phyloP scores from a whole-genome alignment of 2,329 filamentous ascomycete species.

The Aspergillus pseudotamarii region DNA sequence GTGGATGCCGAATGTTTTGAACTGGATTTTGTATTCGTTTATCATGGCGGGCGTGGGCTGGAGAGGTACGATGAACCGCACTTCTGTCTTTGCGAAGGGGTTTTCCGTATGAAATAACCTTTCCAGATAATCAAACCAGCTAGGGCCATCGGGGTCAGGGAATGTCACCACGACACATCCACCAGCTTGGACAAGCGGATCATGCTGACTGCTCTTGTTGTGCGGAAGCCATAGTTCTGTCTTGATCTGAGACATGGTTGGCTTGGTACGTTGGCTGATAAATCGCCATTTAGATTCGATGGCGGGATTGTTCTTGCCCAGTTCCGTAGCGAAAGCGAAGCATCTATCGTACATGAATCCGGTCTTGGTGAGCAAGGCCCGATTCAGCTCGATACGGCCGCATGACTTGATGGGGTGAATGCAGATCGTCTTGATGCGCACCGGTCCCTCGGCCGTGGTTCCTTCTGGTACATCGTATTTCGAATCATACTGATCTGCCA shows the following conservation, averaged over 20 bases:
- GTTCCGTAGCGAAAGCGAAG: slow-evolving; percentile 23
- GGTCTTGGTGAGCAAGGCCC: slow-evolving; percentile 23
- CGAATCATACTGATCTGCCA: slow-evolving; percentile 4
- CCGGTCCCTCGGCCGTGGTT: background rate
- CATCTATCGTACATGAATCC: slow-evolving; percentile 27
- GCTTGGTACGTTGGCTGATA: slow-evolving; percentile 29
- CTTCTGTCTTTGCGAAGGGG: background rate
- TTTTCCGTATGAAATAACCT: background rate
- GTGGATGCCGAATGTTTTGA: slow-evolving; percentile 6
- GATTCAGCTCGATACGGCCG: slow-evolving; percentile 20
- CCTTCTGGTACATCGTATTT: background rate
- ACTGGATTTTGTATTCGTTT: background rate
- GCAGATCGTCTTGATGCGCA: slow-evolving; percentile 23
- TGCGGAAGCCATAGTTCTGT: slow-evolving; percentile 24
- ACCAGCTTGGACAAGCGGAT: slow-evolving; percentile 18
- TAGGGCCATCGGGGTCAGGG: background rate
- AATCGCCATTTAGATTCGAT: slow-evolving; percentile 22
- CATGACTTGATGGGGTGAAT: slow-evolving; percentile 28
- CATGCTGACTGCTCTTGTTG: slow-evolving; percentile 9
- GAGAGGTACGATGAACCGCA: background rate
- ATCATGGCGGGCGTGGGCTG: background rate
- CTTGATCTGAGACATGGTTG: slow-evolving; percentile 23
- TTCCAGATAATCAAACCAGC: background rate
- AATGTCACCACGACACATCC: slow-evolving; percentile 16
- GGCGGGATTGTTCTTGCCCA: background rate